Evolutionary conservation across 352 stramenopile species (phyloP), one percentile per base, ranked within the genome.

Genomic region (Globisporangium paddicum): DNA sequence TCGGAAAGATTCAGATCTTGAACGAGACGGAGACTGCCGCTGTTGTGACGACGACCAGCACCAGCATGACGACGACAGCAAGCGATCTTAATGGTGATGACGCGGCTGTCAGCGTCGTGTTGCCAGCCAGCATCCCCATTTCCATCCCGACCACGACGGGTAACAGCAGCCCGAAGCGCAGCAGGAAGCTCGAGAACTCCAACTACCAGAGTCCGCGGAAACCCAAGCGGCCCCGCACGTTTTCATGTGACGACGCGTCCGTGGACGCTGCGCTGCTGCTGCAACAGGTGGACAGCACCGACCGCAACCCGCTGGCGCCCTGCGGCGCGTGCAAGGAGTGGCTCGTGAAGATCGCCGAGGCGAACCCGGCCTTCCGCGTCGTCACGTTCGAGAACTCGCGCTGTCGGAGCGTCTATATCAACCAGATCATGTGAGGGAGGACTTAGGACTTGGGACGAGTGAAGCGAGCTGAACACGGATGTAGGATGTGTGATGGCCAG

Each of bases 321-420:
- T 99, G 97, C 72, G 97, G 97, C 16, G 93, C 96, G 13, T 99
- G 97, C 80, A 98, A 98, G 66, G 97, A 99, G 70, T 99, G 97
- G 97, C 82, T 99, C 32, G 97, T 98, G 60, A 99, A 99, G 74
- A 99, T 99, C 64, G 96, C 96, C 5, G 95, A 99, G 75, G 90
- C 90, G 14, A 99, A 99, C 65, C 97, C 96, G 49, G 87, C 96
- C 42, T 99, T 99, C 67, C 92, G 91, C 55, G 93, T 99, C 42
- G 70, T 99, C 16, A 99, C 96, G 21, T 99, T 99, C 58, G 97
- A 97, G 49, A 97, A 98, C 75, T 76, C 82, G 30, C 75, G 88
- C 38, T 98, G 94, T 66, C 87, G 90, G 54, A 96, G 87, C 57
- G 76, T 98, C 18, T 98, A 98, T 70, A 76, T 93, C 52, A 88